Percentiles rank a stretch among this genome's conserved stretches.
phyloP scores from a whole-genome alignment of 2,329 filamentous ascomycete species.

The Penicillium sp. region DNA sequence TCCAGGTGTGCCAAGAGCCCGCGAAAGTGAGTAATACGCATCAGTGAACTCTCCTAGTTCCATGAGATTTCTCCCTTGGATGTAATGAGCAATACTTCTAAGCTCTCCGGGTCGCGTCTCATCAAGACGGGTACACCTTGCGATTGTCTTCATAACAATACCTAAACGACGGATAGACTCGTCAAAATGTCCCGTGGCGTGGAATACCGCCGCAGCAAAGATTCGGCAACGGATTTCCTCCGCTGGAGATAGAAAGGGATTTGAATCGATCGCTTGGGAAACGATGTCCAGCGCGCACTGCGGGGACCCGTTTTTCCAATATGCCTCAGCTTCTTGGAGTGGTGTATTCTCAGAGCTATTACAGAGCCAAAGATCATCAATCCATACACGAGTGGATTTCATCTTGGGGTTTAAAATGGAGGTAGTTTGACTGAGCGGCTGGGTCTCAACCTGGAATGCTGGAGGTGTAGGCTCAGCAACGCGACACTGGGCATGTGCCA shows the following conservation, averaged over 20 bases:
- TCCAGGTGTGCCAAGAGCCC: constrained; percentile 13
- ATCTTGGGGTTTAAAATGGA: not conserved
- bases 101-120: constrained; percentile 2
- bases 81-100: constrained; percentile 18
- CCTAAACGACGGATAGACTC: constrained; percentile 11
- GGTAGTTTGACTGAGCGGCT: not conserved
- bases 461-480: not conserved
- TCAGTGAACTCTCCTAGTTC: constrained; percentile 10
- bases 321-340: constrained; percentile 14
- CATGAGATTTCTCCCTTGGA: constrained; percentile 20
- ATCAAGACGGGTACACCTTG: not conserved
- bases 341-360: constrained; percentile 1
- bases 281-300: constrained; percentile 12
- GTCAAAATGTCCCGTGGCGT: constrained; percentile 8
- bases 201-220: constrained; percentile 15
- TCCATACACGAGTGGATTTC: constrained; percentile 6
- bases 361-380: constrained; percentile 20
- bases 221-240: constrained; percentile 16
- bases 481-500: constrained; percentile 10
- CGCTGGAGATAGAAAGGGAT: constrained; percentile 6
- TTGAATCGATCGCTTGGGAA: not conserved
- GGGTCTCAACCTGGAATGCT: not conserved
- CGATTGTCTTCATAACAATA: constrained; percentile 2
- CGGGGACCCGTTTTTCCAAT: constrained; percentile 10
- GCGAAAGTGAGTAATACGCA: constrained; percentile 19